phyloP scores from a whole-genome alignment of 1,139 yeast genomes.

The Pichia sorboxylosa region DNA sequence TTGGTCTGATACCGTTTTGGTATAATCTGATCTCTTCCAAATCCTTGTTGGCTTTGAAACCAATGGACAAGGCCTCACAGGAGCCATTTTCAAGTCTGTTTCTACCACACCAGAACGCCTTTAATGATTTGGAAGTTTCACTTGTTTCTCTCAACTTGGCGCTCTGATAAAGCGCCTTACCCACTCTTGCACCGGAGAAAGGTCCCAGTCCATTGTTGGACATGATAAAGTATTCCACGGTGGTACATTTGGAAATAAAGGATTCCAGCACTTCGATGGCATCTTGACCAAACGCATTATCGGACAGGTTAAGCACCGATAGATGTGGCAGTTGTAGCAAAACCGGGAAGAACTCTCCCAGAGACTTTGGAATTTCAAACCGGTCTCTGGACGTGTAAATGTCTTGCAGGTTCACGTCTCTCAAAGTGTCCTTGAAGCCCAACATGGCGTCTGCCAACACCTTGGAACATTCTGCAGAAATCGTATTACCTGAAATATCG shows the following conservation, averaged over 20 bases:
- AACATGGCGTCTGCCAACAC: conserved; percentile 52
- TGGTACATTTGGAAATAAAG: conserved; percentile 62
- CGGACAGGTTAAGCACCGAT: conserved; percentile 71
- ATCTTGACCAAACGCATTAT: conserved; percentile 93
- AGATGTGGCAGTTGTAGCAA: conserved; percentile 58
- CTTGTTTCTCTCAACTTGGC: conserved; percentile 26
- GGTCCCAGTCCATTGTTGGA: conserved; percentile 98
- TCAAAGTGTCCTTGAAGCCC: conserved; percentile 36
- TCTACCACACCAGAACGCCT: conserved; percentile 90
- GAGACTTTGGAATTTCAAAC: conserved; percentile 84
- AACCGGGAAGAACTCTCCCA: conserved; percentile 61
- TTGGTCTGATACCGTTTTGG: conserved; percentile 95
- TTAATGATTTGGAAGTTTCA: conserved; percentile 30
- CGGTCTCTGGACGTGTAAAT: conserved; percentile 89
- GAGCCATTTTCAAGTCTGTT: conserved; percentile 95
- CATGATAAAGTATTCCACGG: conserved; percentile 74
- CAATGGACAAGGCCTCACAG: conserved; percentile 63
- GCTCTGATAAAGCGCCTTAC: conserved; percentile 66
- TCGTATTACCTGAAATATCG: conserved; percentile 86
- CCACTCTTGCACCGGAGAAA: conserved; percentile 89
- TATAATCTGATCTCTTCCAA: conserved; percentile 69
- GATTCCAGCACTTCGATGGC: conserved; percentile 82
- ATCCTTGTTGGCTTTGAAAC: conserved; percentile 56
- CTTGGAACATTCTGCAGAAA: conserved; percentile 81
- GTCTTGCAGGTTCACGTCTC: conserved; percentile 76